phyloP scores from a whole-genome alignment of 768 basidiomycete genomes.

The Ramaria rubella region DNA sequence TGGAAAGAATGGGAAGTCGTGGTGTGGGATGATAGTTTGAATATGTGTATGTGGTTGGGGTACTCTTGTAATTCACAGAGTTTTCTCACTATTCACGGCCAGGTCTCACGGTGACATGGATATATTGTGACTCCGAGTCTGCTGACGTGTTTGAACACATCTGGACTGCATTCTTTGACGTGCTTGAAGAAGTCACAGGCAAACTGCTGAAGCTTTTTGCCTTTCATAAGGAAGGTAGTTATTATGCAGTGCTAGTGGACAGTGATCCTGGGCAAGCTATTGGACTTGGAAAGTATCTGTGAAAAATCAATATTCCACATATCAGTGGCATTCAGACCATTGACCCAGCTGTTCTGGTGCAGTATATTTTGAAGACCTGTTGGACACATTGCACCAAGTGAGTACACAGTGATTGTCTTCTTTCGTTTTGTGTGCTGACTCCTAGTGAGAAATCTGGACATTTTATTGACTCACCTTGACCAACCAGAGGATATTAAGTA shows the following conservation, averaged over 20 bases:
- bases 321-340: conserved; percentile 15
- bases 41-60: conserved; percentile 16
- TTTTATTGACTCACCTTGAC: neutral
- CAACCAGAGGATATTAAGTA: conserved; percentile 1
- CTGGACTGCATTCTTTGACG: too few species aligned
- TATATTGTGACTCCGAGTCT: too few species aligned
- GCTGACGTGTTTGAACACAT: too few species aligned
- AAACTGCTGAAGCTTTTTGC: too few species aligned
- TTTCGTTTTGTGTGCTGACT: conserved; percentile 5
- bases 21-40: conserved; percentile 6
- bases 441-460: conserved; percentile 8
- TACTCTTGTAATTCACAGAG: conserved; percentile 16
- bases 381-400: conserved; percentile 17
- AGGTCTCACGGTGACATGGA: too few species aligned
- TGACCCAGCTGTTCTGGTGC: conserved; percentile 14
- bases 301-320: conserved; percentile 10
- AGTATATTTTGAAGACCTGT: conserved; percentile 14
- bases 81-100: too few species aligned
- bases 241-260: too few species aligned
- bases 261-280: too few species aligned
- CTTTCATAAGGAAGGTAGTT: too few species aligned
- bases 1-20: too few species aligned
- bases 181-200: too few species aligned
- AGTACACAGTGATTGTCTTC: neutral
- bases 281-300: too few species aligned